Evolutionary conservation across 495 filamentous ascomycete species (phyloP).

Genomic region (Astrothelium subdiscretum): DNA sequence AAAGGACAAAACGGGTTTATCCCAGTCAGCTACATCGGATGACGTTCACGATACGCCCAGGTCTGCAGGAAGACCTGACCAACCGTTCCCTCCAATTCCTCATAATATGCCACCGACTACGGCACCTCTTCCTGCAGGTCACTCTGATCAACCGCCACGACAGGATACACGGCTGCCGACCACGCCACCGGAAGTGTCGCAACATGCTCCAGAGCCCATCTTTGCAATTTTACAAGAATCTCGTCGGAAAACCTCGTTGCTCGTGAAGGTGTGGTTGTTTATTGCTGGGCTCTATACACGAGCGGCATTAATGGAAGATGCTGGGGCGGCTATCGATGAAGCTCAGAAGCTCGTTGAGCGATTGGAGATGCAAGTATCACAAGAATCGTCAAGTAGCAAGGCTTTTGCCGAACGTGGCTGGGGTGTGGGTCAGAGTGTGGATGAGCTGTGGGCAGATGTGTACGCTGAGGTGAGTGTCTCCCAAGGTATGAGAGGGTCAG

Average conservation of each 20-base stretch:
- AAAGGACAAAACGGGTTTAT: background rate
- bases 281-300: conserved; percentile 79
- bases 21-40: background rate
- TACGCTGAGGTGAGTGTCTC: conserved; percentile 49
- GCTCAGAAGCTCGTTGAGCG: conserved; percentile 54
- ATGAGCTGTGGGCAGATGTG: conserved; percentile 72
- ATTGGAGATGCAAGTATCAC: conserved; percentile 43
- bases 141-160: conserved; percentile 37
- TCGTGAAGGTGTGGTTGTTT: conserved; percentile 79
- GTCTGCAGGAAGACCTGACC: background rate
- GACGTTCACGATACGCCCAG: background rate
- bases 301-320: conserved; percentile 65
- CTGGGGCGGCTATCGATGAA: conserved; percentile 65
- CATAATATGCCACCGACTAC: conserved; percentile 38
- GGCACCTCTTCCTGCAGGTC: conserved; percentile 34
- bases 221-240: conserved; percentile 23
- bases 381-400: conserved; percentile 36
- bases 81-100: conserved; percentile 36
- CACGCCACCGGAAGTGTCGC: conserved; percentile 24
- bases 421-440: conserved; percentile 62
- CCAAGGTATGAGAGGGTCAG: background rate
- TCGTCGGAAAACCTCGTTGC: conserved; percentile 30
- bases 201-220: conserved; percentile 16
- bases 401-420: conserved; percentile 52
- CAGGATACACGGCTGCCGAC: conserved; percentile 41